Evolutionary conservation across 768 basidiomycete genomes (phyloP).

Genomic region (Porphyrellus cyaneotinctus): DNA sequence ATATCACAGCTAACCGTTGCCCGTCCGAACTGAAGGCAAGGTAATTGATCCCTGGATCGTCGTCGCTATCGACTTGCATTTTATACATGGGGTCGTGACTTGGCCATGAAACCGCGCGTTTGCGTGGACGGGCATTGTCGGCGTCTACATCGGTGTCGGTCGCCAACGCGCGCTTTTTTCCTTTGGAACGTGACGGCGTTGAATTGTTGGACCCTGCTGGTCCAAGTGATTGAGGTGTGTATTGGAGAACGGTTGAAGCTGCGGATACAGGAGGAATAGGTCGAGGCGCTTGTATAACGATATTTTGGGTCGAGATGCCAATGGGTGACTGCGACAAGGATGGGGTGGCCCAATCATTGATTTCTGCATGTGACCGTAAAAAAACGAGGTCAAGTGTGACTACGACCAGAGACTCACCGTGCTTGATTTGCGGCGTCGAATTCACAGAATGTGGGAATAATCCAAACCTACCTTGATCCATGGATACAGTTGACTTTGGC

Average conservation of each 20-base stretch:
- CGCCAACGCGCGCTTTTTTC: slow-evolving; percentile 39
- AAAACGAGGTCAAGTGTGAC: not conserved
- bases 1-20: slow-evolving; percentile 51
- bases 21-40: slow-evolving; percentile 55
- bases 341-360: slow-evolving; percentile 24
- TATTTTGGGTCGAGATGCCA: slow-evolving; percentile 14
- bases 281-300: slow-evolving; percentile 30
- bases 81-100: slow-evolving; percentile 37
- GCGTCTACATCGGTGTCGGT: slow-evolving; percentile 20
- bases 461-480: slow-evolving; percentile 19
- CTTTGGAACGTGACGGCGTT: slow-evolving; percentile 28
- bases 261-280: slow-evolving; percentile 27
- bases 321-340: slow-evolving; percentile 16
- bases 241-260: slow-evolving; percentile 33
- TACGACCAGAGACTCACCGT: slow-evolving; percentile 19
- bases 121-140: slow-evolving; percentile 31
- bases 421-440: slow-evolving; percentile 28
- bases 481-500: slow-evolving; percentile 16
- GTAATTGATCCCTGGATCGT: slow-evolving; percentile 42
- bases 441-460: slow-evolving; percentile 15
- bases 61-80: slow-evolving; percentile 42
- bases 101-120: slow-evolving; percentile 46
- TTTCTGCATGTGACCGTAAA: slow-evolving; percentile 14
- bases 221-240: slow-evolving; percentile 18
- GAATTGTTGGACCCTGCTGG: slow-evolving; percentile 17